Evolutionary conservation across 2,329 filamentous ascomycete genomes (phyloP), one percentile per base, ranked within the genome.

Genomic region (Colletotrichum paranaense): DNA sequence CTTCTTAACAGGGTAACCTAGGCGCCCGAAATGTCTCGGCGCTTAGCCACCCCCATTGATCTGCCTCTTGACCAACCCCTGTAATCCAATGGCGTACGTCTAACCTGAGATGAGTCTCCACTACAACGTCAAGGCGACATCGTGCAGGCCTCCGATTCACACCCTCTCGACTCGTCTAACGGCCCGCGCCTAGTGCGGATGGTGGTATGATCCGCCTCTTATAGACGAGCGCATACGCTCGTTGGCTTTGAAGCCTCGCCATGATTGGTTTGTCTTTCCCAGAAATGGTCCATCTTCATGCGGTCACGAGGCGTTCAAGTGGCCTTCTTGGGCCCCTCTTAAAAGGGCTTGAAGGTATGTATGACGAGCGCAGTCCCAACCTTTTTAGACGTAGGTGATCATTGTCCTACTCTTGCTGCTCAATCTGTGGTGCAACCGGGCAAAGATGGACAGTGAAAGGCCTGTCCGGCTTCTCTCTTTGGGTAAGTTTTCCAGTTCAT

Each of bases 401-500:
- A 4, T 12, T 28, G 22, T 26, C 22, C n/a, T 38, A 38, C 57
- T 42, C 35, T 16, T 22, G 7, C 5, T 26, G n/a, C 16, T 9
- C 7, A 59, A 4, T 0, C 4, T 59, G 19, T 16, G 12, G n/a
- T 42, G n/a, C 11, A 59, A 22, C 30, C 11, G 22, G 38, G 14
- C 57, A 9, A 38, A 9, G 12, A 59, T 67, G 59, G 55, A 56
- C 49, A 24, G 62, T 8, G 5, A 65, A 24, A 67, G 67, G 8
- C 70, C 70, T 14, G 55, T 73, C 24, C 67, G 70, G 1, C 59
- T 73, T 16, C 55, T 73, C 3, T 73, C 70, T 2, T 60, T 73
- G 12, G 70, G 70, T 69, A 32, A 52, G 58, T 14, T 2, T 30
- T 14, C 14, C 9, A 11, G 4, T 9, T 49, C 42, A 19, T 49